Percentiles rank a stretch among this genome's conserved stretches.
Evolutionary conservation across 2,329 filamentous ascomycete genomes (phyloP).

Genomic region (Cercospora janseana): DNA sequence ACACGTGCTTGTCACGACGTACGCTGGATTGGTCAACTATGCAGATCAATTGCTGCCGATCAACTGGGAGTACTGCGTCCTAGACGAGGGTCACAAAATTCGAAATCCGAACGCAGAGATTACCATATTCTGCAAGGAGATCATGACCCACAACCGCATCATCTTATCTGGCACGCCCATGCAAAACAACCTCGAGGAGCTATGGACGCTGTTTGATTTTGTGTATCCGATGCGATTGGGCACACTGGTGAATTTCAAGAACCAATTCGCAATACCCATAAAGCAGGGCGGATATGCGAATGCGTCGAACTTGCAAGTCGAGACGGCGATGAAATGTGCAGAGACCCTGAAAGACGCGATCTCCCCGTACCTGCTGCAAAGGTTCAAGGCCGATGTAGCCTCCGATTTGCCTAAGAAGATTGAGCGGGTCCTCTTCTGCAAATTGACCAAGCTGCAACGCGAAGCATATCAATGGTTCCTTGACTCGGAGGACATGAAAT

Average conservation of each 20-base stretch:
- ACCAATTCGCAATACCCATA: slow-evolving; percentile 92
- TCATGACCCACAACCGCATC: slow-evolving; percentile 83
- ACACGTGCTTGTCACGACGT: slow-evolving; percentile 92
- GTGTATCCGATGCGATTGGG: slow-evolving; percentile 94
- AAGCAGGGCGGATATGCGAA: slow-evolving; percentile 91
- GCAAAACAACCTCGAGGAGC: slow-evolving; percentile 91
- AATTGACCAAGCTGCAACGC: slow-evolving; percentile 76
- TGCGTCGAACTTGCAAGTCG: slow-evolving; percentile 87
- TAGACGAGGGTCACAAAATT: slow-evolving; percentile 98
- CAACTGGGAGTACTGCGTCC: slow-evolving; percentile 88
- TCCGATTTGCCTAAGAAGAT: slow-evolving; percentile 92
- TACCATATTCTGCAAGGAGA: slow-evolving; percentile 90
- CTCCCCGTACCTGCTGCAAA: slow-evolving; percentile 85
- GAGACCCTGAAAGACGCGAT: slow-evolving; percentile 92
- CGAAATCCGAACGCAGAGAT: slow-evolving; percentile 94
- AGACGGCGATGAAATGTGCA: slow-evolving; percentile 91
- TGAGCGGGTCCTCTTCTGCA: slow-evolving; percentile 94
- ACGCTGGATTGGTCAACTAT: slow-evolving; percentile 92
- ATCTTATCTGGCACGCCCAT: slow-evolving; percentile 96
- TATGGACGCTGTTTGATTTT: slow-evolving; percentile 98
- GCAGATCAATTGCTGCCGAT: slow-evolving; percentile 75
- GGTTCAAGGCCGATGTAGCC: slow-evolving; percentile 90
- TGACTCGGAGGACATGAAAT: slow-evolving; percentile 77
- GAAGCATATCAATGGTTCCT: slow-evolving; percentile 79
- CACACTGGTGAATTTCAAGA: slow-evolving; percentile 84